phyloP scores from a whole-genome alignment of 345 rosid genomes.

The Rhodamnia rubescens region DNA sequence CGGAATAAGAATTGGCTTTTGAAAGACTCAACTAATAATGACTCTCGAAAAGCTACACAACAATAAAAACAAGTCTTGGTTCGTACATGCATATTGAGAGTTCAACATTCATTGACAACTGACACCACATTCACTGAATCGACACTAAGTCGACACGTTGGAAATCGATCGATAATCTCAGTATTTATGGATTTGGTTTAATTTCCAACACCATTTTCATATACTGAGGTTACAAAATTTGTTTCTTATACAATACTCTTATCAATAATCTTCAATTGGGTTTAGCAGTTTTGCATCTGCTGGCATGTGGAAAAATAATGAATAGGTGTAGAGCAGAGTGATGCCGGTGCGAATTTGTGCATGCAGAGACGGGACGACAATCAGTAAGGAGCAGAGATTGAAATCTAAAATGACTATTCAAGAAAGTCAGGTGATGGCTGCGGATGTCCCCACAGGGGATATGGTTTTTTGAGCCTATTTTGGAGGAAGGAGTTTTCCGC shows the following conservation, averaged over 20 bases:
- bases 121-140: no score
- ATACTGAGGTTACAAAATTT: neutral
- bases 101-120: no score
- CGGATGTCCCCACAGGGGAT: slow-evolving; percentile 15
- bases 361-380: slow-evolving; percentile 23
- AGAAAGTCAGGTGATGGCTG: slow-evolving; percentile 13
- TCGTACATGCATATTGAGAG: no score
- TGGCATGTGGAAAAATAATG: neutral
- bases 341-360: neutral
- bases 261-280: neutral
- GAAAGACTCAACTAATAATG: no score
- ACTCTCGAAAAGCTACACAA: no score
- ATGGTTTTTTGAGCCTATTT: slow-evolving; percentile 58
- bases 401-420: slow-evolving; percentile 25
- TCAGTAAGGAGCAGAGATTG: neutral
- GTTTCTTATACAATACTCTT: neutral
- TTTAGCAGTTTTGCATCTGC: neutral
- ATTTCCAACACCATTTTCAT: no score
- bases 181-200: no score
- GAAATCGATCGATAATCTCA: no score
- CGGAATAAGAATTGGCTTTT: no score
- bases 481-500: slow-evolving; percentile 60
- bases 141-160: no score
- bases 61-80: no score
- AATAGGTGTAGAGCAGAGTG: neutral